phyloP scores from a whole-genome alignment of 108 stramenopile species.

The Skeletonema potamos region DNA sequence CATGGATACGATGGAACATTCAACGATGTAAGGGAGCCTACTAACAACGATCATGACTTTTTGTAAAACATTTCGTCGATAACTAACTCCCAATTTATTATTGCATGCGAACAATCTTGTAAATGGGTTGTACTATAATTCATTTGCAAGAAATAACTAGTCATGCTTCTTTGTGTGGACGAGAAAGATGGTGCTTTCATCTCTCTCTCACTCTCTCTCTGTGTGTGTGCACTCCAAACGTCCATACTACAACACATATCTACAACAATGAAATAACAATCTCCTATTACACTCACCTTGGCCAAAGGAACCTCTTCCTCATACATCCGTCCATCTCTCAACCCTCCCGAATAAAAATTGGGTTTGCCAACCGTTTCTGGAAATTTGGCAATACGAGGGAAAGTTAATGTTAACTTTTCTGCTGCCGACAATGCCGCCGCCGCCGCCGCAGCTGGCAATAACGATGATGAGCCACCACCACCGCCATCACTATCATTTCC shows the following conservation, averaged over 20 bases:
- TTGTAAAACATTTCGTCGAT: constrained; percentile 5
- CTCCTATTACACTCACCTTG: no score
- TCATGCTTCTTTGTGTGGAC: no score
- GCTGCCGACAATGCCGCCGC: neutral
- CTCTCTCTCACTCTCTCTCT: no score
- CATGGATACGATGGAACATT: neutral
- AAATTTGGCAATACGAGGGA: constrained; percentile 81
- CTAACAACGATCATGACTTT: constrained; percentile 21
- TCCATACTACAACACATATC: neutral
- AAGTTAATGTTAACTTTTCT: constrained; percentile 17
- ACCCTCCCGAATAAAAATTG: constrained; percentile 44
- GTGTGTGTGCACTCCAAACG: neutral
- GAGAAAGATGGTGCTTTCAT: neutral
- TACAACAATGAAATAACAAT: neutral
- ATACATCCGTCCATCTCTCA: constrained; percentile 66
- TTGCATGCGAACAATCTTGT: constrained; percentile 46
- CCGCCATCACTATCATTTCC: constrained; percentile 5
- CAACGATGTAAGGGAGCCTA: constrained; percentile 18
- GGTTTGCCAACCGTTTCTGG: constrained; percentile 63
- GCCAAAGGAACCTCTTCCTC: constrained; percentile 84
- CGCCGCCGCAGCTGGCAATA: neutral
- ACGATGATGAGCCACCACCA: no score
- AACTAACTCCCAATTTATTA: constrained; percentile 16
- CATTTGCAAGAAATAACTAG: constrained; percentile 31
- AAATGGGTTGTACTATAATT: constrained; percentile 10